Percentiles rank a stretch among this genome's conserved stretches.
Evolutionary conservation across 768 basidiomycete genomes (phyloP).

Genomic region (Leccinum rimulosum): DNA sequence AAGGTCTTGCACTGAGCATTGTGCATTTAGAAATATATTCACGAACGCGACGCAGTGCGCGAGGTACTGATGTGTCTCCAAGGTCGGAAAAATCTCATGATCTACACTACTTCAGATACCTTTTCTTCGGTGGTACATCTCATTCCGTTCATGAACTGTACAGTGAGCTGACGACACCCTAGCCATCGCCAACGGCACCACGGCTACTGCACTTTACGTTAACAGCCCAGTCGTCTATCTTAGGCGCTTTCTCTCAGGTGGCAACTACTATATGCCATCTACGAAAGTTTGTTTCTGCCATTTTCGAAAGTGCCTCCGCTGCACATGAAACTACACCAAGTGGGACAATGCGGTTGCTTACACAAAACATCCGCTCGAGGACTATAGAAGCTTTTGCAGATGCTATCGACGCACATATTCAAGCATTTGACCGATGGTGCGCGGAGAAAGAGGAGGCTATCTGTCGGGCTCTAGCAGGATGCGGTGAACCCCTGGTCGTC

Average conservation of each 20-base stretch:
- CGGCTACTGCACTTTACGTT: conserved; percentile 67
- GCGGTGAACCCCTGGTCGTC: conserved; percentile 41
- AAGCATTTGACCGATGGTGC: conserved; percentile 66
- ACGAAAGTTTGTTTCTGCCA: conserved; percentile 53
- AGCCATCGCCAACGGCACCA: conserved; percentile 55
- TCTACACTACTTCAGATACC: conserved; percentile 35
- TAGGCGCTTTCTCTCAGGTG: conserved; percentile 53
- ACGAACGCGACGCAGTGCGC: conserved; percentile 73
- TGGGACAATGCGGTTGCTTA: conserved; percentile 22
- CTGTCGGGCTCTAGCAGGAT: conserved; percentile 53
- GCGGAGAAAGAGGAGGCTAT: conserved; percentile 65
- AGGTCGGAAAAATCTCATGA: conserved; percentile 62
- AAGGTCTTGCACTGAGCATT: not conserved
- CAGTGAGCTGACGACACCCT: conserved; percentile 4
- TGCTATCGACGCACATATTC: conserved; percentile 61
- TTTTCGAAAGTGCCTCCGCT: conserved; percentile 38
- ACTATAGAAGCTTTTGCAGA: conserved; percentile 85
- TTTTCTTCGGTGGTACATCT: conserved; percentile 34
- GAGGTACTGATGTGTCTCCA: conserved; percentile 76
- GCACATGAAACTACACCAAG: conserved; percentile 22
- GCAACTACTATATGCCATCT: conserved; percentile 64
- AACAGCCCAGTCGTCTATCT: conserved; percentile 61
- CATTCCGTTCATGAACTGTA: not conserved
- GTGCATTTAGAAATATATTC: conserved; percentile 55
- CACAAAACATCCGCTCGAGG: conserved; percentile 37